Percentiles rank a stretch among this genome's conserved stretches.
These are phyloP conservation scores for Debaryomyces coudertii DNA, from an alignment of 1,139 yeast species.

Conservation along the genomic window DNA sequence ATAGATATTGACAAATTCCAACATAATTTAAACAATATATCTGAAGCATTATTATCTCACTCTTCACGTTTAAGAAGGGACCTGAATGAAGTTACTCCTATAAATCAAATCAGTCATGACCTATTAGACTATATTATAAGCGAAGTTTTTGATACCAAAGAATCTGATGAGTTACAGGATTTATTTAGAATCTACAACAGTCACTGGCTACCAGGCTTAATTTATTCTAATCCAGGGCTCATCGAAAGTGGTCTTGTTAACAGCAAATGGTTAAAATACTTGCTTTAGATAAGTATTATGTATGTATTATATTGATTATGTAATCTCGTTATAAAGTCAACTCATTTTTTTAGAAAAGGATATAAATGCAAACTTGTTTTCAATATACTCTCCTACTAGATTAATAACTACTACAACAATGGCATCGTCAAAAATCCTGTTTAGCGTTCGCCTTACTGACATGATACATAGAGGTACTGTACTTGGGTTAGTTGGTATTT, in stretches of 20 bases:
- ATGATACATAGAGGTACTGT: constrained; percentile 83
- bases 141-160: constrained; percentile 31
- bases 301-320: constrained; percentile 13
- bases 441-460: constrained; percentile 65
- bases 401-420: constrained; percentile 4
- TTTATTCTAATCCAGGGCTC: constrained; percentile 47
- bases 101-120: constrained; percentile 36
- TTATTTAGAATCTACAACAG: constrained; percentile 44
- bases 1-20: constrained; percentile 40
- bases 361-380: neutral
- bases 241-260: constrained; percentile 40
- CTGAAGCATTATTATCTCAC: constrained; percentile 29
- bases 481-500: constrained; percentile 68
- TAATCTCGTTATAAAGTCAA: constrained; percentile 9
- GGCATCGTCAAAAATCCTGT: constrained; percentile 36
- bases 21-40: constrained; percentile 28
- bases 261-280: constrained; percentile 44
- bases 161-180: constrained; percentile 28
- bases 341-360: constrained; percentile 4
- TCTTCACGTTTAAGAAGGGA: constrained; percentile 23
- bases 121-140: constrained; percentile 36
- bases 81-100: constrained; percentile 22
- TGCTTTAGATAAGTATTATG: constrained; percentile 25
- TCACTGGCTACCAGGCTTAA: constrained; percentile 46
- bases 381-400: neutral